Conservation (phyloP, 2,329 filamentous ascomycete species). For the Setomelanomma holmii region DNA sequence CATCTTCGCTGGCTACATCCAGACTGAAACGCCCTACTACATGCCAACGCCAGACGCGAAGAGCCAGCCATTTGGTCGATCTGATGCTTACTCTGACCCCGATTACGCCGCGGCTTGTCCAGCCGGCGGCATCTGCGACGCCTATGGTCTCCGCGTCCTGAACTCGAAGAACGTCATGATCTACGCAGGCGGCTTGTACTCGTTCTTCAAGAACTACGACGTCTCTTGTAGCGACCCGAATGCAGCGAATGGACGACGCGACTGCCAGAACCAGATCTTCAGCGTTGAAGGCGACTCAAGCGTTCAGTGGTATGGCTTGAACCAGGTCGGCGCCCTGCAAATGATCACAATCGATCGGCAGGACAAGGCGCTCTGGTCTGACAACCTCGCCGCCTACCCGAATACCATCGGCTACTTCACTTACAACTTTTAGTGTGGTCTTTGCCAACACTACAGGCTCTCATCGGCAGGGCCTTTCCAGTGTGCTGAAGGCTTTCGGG, state of each 20-base stretch:
- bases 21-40: conserved; percentile 88
- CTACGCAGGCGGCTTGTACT: conserved; percentile 73
- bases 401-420: conserved; percentile 44
- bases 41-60: conserved; percentile 80
- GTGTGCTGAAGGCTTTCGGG: background rate
- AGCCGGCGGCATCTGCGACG: conserved; percentile 31
- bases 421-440: conserved; percentile 22
- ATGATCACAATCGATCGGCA: conserved; percentile 56
- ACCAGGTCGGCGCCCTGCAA: conserved; percentile 55
- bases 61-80: conserved; percentile 64
- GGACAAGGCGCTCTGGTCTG: conserved; percentile 54
- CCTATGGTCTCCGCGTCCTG: conserved; percentile 70
- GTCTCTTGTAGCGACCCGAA: conserved; percentile 41
- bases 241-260: conserved; percentile 37
- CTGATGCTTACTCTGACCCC: conserved; percentile 67
- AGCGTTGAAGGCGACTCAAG: conserved; percentile 53
- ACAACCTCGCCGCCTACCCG: conserved; percentile 55
- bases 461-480: background rate
- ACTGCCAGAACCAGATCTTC: conserved; percentile 61
- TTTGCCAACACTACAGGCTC: background rate
- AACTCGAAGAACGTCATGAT: conserved; percentile 63
- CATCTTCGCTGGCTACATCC: conserved; percentile 83
- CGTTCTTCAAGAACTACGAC: conserved; percentile 71
- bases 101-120: conserved; percentile 63
- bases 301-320: conserved; percentile 57